A percentile compares a stretch with the other conserved stretches of the same genome.
phyloP scores from a whole-genome alignment of 2,329 filamentous ascomycete species.

The Trichoderma atrobrunneum region DNA sequence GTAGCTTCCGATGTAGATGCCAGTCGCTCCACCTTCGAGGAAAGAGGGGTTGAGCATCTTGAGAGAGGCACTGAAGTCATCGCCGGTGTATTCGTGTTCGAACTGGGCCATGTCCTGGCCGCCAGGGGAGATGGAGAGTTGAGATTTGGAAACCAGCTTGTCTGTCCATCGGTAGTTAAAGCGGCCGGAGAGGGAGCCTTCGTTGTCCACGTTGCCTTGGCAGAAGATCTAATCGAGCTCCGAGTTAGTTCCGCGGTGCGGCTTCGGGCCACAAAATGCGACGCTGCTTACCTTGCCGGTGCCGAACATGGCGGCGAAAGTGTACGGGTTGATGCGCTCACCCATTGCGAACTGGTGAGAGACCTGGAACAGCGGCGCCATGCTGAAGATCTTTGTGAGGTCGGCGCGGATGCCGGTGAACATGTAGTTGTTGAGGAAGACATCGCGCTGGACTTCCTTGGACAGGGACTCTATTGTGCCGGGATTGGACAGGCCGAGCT shows the following conservation, averaged over 20 bases:
- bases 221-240: conserved; percentile 69
- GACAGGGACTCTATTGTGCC: conserved; percentile 87
- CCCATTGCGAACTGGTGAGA: conserved; percentile 97
- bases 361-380: conserved; percentile 91
- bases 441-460: conserved; percentile 92
- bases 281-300: conserved; percentile 70
- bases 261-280: background rate
- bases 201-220: conserved; percentile 93
- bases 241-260: conserved; percentile 19
- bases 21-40: conserved; percentile 87
- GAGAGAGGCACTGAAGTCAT: conserved; percentile 87
- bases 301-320: conserved; percentile 90
- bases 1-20: conserved; percentile 94
- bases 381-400: conserved; percentile 93
- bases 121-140: conserved; percentile 78
- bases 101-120: conserved; percentile 86
- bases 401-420: conserved; percentile 95
- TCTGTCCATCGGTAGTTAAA: conserved; percentile 91
- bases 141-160: conserved; percentile 79
- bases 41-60: conserved; percentile 96
- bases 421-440: conserved; percentile 93
- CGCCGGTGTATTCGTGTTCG: conserved; percentile 92
- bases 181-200: conserved; percentile 79
- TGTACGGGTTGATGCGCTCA: conserved; percentile 89
- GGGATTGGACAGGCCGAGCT: conserved; percentile 86